Evolutionary conservation across 2,329 filamentous ascomycete genomes (phyloP).

Genomic region (Botryotinia convoluta): DNA sequence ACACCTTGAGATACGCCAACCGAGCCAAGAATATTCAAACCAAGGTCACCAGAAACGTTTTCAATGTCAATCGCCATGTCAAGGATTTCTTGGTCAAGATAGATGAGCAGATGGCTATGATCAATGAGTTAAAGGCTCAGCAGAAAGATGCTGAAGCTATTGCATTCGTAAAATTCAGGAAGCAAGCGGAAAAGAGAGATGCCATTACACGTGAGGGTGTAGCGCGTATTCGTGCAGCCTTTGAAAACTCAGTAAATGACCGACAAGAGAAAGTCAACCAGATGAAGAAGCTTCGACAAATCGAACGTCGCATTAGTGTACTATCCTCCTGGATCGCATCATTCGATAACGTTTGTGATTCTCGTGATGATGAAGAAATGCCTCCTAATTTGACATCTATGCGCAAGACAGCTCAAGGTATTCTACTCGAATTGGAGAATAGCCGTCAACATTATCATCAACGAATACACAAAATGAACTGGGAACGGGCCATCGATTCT

Average conservation of each 20-base stretch:
- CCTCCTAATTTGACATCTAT: conserved; percentile 69
- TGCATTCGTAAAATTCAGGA: conserved; percentile 85
- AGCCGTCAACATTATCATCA: conserved; percentile 91
- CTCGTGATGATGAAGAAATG: conserved; percentile 66
- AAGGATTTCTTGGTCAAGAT: conserved; percentile 99
- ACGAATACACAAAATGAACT: conserved; percentile 73
- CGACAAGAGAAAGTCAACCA: conserved; percentile 74
- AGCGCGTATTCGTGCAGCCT: conserved; percentile 74
- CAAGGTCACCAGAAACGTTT: conserved; percentile 98
- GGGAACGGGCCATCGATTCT: conserved; percentile 84
- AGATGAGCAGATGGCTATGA: conserved; percentile 95
- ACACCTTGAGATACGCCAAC: conserved; percentile 95
- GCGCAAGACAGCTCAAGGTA: conserved; percentile 84
- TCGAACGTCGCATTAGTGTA: conserved; percentile 80
- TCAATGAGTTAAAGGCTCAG: conserved; percentile 91
- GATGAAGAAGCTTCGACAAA: conserved; percentile 78
- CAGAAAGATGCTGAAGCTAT: conserved; percentile 83
- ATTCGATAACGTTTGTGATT: conserved; percentile 79
- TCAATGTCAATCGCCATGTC: conserved; percentile 97
- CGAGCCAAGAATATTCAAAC: conserved; percentile 99
- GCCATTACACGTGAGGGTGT: conserved; percentile 73
- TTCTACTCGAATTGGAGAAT: conserved; percentile 82
- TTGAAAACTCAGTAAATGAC: conserved; percentile 74
- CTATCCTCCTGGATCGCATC: conserved; percentile 91
- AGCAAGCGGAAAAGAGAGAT: conserved; percentile 84